These are phyloP conservation scores for Coffea eugenioides DNA, from an alignment of 257 asterid genomes.

Conservation along the genomic window DNA sequence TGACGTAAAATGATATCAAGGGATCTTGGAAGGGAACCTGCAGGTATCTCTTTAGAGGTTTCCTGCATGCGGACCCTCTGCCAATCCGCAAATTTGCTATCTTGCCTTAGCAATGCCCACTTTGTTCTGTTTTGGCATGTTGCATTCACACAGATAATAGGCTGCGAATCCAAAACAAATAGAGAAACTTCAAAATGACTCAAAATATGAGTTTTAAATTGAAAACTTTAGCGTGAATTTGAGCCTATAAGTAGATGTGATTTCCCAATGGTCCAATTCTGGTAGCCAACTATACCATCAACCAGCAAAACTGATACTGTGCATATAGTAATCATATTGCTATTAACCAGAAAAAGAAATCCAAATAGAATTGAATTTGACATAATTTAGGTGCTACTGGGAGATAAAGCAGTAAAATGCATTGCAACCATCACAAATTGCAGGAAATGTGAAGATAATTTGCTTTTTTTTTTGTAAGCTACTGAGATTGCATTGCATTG, in stretches of 20 bases:
- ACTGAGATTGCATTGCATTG: background rate
- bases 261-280: background rate
- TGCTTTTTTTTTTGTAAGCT: background rate
- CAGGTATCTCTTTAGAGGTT: constrained; percentile 91
- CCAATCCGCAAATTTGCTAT: constrained; percentile 98
- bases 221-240: background rate
- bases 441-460: background rate
- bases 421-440: background rate
- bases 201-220: background rate
- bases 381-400: background rate
- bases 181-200: background rate
- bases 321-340: background rate
- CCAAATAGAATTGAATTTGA: background rate
- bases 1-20: constrained; percentile 95
- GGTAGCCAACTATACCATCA: background rate
- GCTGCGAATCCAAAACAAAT: constrained; percentile 47
- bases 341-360: background rate
- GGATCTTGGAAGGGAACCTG: constrained; percentile 97
- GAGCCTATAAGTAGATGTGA: background rate
- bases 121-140: constrained; percentile 75
- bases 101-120: constrained; percentile 97
- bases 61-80: constrained; percentile 99
- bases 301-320: background rate
- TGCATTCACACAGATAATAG: constrained; percentile 87
- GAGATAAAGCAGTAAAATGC: background rate